Evolutionary conservation across 345 rosid genomes (phyloP).

Genomic region (Physaria fendleri): DNA sequence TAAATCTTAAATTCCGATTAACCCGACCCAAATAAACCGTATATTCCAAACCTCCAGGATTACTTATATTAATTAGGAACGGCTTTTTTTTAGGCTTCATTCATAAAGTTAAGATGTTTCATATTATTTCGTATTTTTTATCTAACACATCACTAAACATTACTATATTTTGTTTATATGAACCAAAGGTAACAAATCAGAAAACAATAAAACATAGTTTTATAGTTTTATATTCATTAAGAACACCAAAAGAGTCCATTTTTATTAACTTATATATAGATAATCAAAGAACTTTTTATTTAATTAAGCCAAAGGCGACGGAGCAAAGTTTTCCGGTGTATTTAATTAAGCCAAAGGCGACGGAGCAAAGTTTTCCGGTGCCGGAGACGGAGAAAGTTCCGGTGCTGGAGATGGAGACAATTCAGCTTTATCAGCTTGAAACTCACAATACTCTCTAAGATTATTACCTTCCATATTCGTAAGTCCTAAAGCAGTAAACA

Average conservation of each 20-base stretch:
- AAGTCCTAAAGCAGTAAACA: conserved; percentile 70
- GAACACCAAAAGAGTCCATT: background rate
- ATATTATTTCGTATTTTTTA: no score
- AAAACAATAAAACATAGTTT: no score
- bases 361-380: conserved; percentile 7
- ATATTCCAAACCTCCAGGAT: no score
- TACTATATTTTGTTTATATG: no score
- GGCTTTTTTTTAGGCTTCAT: no score
- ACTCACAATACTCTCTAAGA: conserved; percentile 58
- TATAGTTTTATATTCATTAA: no score
- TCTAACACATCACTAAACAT: no score
- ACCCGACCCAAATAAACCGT: no score
- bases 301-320: conserved; percentile 16
- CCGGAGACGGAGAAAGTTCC: conserved; percentile 17
- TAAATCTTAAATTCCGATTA: no score
- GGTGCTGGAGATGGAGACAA: conserved; percentile 22
- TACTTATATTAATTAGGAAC: no score
- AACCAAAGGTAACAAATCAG: no score
- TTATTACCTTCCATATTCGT: conserved; percentile 50
- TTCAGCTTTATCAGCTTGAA: conserved; percentile 1
- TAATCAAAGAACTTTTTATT: background rate
- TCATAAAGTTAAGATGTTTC: no score
- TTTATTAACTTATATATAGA: background rate
- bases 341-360: conserved; percentile 7
- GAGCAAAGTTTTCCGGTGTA: background rate